A percentile compares a stretch with the other conserved stretches of the same genome.
These are phyloP conservation scores for Alternaria postmessia DNA, from an alignment of 2,329 filamentous ascomycete species.

Conservation along the genomic window DNA sequence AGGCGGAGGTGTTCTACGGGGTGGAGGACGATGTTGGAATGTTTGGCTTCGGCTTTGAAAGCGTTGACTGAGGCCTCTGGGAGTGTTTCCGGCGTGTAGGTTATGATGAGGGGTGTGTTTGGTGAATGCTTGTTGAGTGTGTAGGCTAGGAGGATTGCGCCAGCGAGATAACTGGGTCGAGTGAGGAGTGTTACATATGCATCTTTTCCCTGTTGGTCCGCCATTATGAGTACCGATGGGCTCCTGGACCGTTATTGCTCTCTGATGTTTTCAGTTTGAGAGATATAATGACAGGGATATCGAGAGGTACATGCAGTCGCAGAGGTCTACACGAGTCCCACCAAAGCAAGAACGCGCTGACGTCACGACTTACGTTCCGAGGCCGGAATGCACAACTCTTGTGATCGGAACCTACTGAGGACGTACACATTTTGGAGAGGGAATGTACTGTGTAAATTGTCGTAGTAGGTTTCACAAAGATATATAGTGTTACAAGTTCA, in stretches of 20 bases:
- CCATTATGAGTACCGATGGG: conserved; percentile 13
- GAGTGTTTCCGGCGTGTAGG: conserved; percentile 57
- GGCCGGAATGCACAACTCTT: conserved; percentile 6
- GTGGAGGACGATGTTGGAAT: conserved; percentile 53
- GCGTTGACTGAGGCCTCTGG: conserved; percentile 51
- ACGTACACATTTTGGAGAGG: neutral
- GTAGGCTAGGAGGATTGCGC: conserved; percentile 60
- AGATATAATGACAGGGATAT: neutral
- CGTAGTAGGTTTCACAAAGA: neutral
- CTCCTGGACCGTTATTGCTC: neutral
- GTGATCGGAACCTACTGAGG: neutral
- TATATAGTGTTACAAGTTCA: conserved; percentile 10
- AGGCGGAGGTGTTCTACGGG: conserved; percentile 55
- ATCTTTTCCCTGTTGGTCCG: conserved; percentile 20
- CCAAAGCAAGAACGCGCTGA: conserved; percentile 19
- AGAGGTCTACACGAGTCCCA: conserved; percentile 1
- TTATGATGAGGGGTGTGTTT: conserved; percentile 59
- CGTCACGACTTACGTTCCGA: conserved; percentile 32
- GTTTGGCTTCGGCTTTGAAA: conserved; percentile 53
- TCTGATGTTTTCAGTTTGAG: neutral
- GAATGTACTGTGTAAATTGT: too few species aligned
- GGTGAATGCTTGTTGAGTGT: conserved; percentile 58
- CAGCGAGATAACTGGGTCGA: conserved; percentile 61
- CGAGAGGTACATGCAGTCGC: neutral
- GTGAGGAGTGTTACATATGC: conserved; percentile 63